Evolutionary conservation across 2,329 filamentous ascomycete genomes (phyloP).

Genomic region (Hypoxylon sp.): DNA sequence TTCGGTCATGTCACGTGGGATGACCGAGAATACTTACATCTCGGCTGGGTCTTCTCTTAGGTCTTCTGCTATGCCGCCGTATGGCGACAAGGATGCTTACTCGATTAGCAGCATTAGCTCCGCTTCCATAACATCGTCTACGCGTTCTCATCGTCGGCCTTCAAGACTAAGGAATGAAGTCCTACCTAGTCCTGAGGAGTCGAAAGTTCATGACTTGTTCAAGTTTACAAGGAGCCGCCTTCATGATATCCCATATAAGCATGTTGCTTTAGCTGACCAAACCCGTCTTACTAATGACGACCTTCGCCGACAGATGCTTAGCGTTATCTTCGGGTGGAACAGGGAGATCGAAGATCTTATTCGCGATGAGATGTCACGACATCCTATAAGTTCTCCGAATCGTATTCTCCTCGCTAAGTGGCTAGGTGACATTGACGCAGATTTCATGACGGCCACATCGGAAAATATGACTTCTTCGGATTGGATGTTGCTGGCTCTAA

Average conservation of each 20-base stretch:
- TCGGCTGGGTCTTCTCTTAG: slow-evolving; percentile 74
- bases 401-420: slow-evolving; percentile 91
- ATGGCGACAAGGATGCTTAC: slow-evolving; percentile 65
- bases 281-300: slow-evolving; percentile 80
- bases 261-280: slow-evolving; percentile 72
- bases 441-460: slow-evolving; percentile 84
- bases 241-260: slow-evolving; percentile 85
- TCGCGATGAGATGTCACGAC: slow-evolving; percentile 84
- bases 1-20: slow-evolving; percentile 67
- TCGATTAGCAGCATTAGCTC: slow-evolving; percentile 69
- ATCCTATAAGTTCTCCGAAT: slow-evolving; percentile 80
- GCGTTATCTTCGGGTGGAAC: slow-evolving; percentile 95
- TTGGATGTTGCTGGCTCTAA: slow-evolving; percentile 96
- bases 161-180: slow-evolving; percentile 87
- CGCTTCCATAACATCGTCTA: slow-evolving; percentile 65
- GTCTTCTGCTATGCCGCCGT: slow-evolving; percentile 56
- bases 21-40: slow-evolving; percentile 77
- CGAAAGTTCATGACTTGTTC: slow-evolving; percentile 83
- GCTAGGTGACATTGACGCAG: slow-evolving; percentile 87
- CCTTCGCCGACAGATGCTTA: slow-evolving; percentile 90
- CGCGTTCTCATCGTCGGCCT: slow-evolving; percentile 62
- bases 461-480: slow-evolving; percentile 93
- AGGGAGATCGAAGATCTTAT: slow-evolving; percentile 86
- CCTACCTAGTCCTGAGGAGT: slow-evolving; percentile 81
- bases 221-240: slow-evolving; percentile 86